Evolutionary conservation across 2,329 filamentous ascomycete species (phyloP).

Genomic region (Alternaria sp.): DNA sequence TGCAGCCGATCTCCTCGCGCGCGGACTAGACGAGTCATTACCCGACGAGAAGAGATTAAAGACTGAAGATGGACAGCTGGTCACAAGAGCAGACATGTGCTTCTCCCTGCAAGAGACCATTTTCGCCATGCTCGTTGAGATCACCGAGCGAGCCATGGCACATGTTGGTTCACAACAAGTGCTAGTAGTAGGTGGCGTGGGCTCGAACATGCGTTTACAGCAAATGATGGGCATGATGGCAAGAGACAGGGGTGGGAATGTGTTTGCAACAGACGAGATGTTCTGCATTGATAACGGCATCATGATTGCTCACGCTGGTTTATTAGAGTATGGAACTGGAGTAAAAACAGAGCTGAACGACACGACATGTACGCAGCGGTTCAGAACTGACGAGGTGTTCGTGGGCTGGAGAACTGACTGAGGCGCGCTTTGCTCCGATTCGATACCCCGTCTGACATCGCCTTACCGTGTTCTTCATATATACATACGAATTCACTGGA

Average conservation of each 20-base stretch:
- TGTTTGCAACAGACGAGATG: conserved; percentile 94
- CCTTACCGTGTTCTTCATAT: background rate
- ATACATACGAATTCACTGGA: background rate
- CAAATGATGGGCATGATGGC: conserved; percentile 99
- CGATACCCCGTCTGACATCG: conserved; percentile 13
- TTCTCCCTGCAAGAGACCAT: conserved; percentile 96
- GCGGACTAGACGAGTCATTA: conserved; percentile 60
- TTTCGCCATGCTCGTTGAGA: conserved; percentile 97
- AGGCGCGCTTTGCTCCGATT: conserved; percentile 4
- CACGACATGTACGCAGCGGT: conserved; percentile 69
- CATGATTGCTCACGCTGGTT: conserved; percentile 97
- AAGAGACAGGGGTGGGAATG: conserved; percentile 81
- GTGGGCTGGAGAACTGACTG: conserved; percentile 56
- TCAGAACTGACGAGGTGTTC: conserved; percentile 59
- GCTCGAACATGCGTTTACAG: conserved; percentile 91
- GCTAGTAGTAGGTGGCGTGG: conserved; percentile 92
- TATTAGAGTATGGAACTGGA: conserved; percentile 83
- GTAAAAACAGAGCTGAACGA: conserved; percentile 79
- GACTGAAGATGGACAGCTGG: conserved; percentile 60
- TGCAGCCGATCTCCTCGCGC: conserved; percentile 79
- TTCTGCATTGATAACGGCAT: conserved; percentile 99
- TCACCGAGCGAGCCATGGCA: conserved; percentile 97
- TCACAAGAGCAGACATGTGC: conserved; percentile 86
- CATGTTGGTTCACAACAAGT: conserved; percentile 92
- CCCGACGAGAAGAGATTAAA: conserved; percentile 48